These are phyloP conservation scores for Fusarium subglutinans DNA, from an alignment of 2,329 filamentous ascomycete genomes.

Conservation along the genomic window DNA sequence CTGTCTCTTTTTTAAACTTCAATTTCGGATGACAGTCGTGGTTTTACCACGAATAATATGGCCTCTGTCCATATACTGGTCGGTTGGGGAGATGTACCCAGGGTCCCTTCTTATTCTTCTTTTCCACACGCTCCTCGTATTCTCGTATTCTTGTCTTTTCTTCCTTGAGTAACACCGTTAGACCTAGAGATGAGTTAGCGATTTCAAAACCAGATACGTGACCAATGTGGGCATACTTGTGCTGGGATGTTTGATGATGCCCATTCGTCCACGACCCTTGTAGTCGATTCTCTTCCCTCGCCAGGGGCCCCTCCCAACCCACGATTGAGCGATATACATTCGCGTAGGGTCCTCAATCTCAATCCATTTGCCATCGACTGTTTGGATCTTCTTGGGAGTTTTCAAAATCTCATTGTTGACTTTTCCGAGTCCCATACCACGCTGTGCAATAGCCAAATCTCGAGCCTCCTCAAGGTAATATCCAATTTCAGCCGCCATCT, in stretches of 20 bases:
- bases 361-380: slow-evolving; percentile 79
- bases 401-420: slow-evolving; percentile 52
- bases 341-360: slow-evolving; percentile 77
- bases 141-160: slow-evolving; percentile 88
- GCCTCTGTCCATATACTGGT: slow-evolving; percentile 82
- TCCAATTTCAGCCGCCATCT: slow-evolving; percentile 81
- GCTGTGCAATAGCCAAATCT: slow-evolving; percentile 79
- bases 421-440: slow-evolving; percentile 82
- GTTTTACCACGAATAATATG: slow-evolving; percentile 88
- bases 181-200: slow-evolving; percentile 58
- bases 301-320: slow-evolving; percentile 82
- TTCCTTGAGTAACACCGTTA: slow-evolving; percentile 88
- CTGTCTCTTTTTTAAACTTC: slow-evolving; percentile 3
- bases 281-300: slow-evolving; percentile 69
- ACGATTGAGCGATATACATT: slow-evolving; percentile 92
- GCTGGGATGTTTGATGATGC: slow-evolving; percentile 74
- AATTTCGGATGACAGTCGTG: not conserved
- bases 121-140: slow-evolving; percentile 79
- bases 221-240: slow-evolving; percentile 69
- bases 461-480: slow-evolving; percentile 83
- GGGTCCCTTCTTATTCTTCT: slow-evolving; percentile 77
- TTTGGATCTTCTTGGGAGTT: slow-evolving; percentile 65
- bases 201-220: not conserved
- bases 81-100: slow-evolving; percentile 92
- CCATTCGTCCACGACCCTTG: slow-evolving; percentile 78